Conservation (phyloP, 2,329 filamentous ascomycete genomes). For the Neopestalotiopsis sp. region DNA sequence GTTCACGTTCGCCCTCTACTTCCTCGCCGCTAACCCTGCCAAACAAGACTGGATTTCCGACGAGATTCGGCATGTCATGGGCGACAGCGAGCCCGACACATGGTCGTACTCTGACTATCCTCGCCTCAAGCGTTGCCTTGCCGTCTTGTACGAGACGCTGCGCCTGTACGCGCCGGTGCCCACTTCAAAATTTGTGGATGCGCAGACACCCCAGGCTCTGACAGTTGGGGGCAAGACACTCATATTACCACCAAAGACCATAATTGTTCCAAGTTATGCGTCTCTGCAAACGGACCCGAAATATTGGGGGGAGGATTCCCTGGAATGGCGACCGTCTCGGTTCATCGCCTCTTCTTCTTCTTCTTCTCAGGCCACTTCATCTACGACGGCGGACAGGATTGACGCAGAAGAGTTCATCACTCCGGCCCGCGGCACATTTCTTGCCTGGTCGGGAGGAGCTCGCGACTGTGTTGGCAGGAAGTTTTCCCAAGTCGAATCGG, state of each 20-base stretch:
- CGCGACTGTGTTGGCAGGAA: slow-evolving; percentile 30
- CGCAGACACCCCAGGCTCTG: slow-evolving; percentile 3
- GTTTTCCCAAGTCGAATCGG: slow-evolving; percentile 28
- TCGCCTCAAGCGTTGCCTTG: slow-evolving; percentile 29
- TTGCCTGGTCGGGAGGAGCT: slow-evolving; percentile 29
- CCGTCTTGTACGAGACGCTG: slow-evolving; percentile 26
- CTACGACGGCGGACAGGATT: neutral
- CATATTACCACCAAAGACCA: slow-evolving; percentile 27
- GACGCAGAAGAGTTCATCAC: slow-evolving; percentile 19
- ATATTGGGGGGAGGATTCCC: slow-evolving; percentile 33
- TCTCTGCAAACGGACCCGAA: slow-evolving; percentile 32
- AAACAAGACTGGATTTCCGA: slow-evolving; percentile 26
- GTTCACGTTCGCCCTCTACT: slow-evolving; percentile 26
- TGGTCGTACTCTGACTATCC: slow-evolving; percentile 28
- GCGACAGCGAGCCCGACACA: slow-evolving; percentile 14
- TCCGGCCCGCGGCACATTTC: slow-evolving; percentile 23
- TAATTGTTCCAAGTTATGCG: slow-evolving; percentile 27
- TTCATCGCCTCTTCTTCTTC: slow-evolving; percentile 24
- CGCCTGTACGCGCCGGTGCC: slow-evolving; percentile 15
- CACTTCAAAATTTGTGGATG: slow-evolving; percentile 12
- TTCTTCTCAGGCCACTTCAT: no score
- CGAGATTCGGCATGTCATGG: slow-evolving; percentile 21
- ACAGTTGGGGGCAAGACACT: neutral
- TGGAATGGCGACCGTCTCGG: slow-evolving; percentile 31
- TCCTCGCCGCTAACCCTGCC: slow-evolving; percentile 28